Base-by-base conservation (phyloP, 148 eudicot genomes). In the Polygonum aviculare region DNA sequence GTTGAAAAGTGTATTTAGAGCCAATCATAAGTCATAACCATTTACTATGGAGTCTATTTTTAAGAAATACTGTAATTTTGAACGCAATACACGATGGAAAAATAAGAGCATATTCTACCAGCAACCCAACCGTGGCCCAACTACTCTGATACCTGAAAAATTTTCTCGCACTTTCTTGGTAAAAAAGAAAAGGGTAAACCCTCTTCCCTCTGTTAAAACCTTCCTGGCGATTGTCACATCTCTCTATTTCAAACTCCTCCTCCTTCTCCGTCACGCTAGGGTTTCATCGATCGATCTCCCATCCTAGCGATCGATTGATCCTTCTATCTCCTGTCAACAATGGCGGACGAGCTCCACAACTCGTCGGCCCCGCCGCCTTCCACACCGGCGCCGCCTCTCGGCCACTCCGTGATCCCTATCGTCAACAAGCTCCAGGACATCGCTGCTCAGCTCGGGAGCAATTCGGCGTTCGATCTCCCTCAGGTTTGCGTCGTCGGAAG, bases 401-500 rank as follows among this genome's bases (percentile, higher is more conserved):
- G 86, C 15, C 49, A 80, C 80, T 75, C 84, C 6, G 86, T 88
- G 65, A 88, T 88, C 70, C 92, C 92, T 4, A 83, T 85, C 39
- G 85, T 84, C 50, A 88, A 86, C 77, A 86, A 86, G 79, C 85
- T 88, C 6, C 92, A 88, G 72, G 92, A 86, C 81, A 86, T 86
- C 35, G 78, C 83, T 45, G 83, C 90, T 11, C 86, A 80, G 67
- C 79, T 88, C 33, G 88, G 84, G 5, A 79, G 82, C 72, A 41
- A 54, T 9, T 59, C 86, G 31, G 77, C 84, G 12, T 80, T 89
- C 54, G 83, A 83, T 14, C 85, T 87, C n/a, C 90, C 90, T 12
- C 90, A 89, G 78, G 93, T 87, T 15, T 84, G 85, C 26, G 89
- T 87, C 12, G 89, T 89, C 11, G 93, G 93, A 1, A 87, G 91